These are phyloP conservation scores for Camptophora hylomeconis DNA, from an alignment of 2,329 filamentous ascomycete species.

Conservation along the genomic window DNA sequence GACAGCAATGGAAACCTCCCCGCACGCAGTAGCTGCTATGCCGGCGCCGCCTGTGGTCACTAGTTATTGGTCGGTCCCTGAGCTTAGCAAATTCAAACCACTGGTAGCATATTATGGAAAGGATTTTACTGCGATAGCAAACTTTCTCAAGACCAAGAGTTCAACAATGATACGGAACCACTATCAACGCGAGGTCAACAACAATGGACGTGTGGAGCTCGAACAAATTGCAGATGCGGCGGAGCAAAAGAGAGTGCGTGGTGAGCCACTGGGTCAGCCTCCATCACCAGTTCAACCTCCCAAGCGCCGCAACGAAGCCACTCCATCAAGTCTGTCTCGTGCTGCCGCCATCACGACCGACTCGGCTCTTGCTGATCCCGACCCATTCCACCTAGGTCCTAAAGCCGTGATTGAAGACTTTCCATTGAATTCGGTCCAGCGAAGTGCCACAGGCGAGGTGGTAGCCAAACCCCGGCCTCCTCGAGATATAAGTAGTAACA, in stretches of 20 bases:
- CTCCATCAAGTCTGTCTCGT: constrained; percentile 24
- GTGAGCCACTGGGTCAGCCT: constrained; percentile 30
- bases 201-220: constrained; percentile 31
- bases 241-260: constrained; percentile 31
- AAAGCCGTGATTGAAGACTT: constrained; percentile 17
- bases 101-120: constrained; percentile 34
- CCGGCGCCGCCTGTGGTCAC: constrained; percentile 21
- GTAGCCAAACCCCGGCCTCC: constrained; percentile 9
- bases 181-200: constrained; percentile 29
- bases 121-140: constrained; percentile 36
- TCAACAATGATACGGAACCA: constrained; percentile 41
- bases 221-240: constrained; percentile 29
- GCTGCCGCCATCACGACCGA: constrained; percentile 20
- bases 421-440: constrained; percentile 11
- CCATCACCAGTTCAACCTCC: constrained; percentile 28
- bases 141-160: constrained; percentile 39
- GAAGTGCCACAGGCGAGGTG: constrained; percentile 10
- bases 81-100: constrained; percentile 33
- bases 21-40: not conserved
- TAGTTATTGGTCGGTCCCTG: constrained; percentile 40
- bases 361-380: constrained; percentile 23
- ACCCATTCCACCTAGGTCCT: no score
- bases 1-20: not conserved
- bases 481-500: constrained; percentile 8
- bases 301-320: constrained; percentile 36